Conservation (phyloP, 1,284 basidiomycete genomes). For the Cryptococcus deneoformans region DNA sequence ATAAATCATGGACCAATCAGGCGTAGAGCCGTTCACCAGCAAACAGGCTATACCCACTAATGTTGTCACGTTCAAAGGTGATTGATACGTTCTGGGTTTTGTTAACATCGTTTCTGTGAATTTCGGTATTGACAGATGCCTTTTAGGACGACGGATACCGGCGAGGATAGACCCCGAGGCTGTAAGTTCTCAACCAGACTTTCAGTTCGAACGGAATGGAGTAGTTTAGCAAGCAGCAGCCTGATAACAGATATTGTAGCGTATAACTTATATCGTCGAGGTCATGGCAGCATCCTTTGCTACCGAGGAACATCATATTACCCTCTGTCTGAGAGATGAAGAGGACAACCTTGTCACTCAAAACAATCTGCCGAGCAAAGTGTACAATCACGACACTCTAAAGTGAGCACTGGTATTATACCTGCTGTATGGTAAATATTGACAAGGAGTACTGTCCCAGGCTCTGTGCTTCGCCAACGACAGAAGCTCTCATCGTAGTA, state of each 20-base stretch:
- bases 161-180: slow-evolving; percentile 47
- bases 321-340: slow-evolving; percentile 84
- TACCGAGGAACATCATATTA: slow-evolving; percentile 73
- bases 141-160: slow-evolving; percentile 37
- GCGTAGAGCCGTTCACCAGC: slow-evolving; percentile 15
- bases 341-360: slow-evolving; percentile 87
- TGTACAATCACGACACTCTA: slow-evolving; percentile 70
- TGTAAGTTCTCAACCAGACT: slow-evolving; percentile 20
- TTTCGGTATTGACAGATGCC: background rate
- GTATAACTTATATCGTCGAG: slow-evolving; percentile 42
- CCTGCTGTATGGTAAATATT: background rate
- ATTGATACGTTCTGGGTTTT: background rate
- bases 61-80: slow-evolving; percentile 41
- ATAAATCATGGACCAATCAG: background rate
- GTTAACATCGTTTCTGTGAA: background rate
- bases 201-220: no score
- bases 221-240: background rate
- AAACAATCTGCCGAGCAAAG: slow-evolving; percentile 74
- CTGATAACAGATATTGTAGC: slow-evolving; percentile 14
- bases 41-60: slow-evolving; percentile 45
- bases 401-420: slow-evolving; percentile 59
- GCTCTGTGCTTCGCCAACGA: slow-evolving; percentile 39
- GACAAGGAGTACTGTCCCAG: slow-evolving; percentile 16
- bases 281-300: slow-evolving; percentile 57
- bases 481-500: slow-evolving; percentile 39